Evolutionary conservation across 2,329 filamentous ascomycete genomes (phyloP), one percentile per base, ranked within the genome.

Genomic region (Stachybotrys chlorohalonatus): DNA sequence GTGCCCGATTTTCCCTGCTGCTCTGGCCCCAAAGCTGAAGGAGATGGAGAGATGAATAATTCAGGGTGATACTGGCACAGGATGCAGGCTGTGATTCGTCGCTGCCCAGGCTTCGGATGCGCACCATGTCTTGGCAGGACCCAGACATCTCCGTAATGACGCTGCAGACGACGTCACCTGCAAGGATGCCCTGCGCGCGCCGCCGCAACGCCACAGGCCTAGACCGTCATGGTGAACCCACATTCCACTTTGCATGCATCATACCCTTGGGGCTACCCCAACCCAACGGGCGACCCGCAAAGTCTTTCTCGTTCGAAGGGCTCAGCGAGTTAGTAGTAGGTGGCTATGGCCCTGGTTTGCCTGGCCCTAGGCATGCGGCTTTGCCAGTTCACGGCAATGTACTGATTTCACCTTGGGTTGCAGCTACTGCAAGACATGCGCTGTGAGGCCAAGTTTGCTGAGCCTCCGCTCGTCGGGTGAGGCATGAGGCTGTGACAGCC

Each of bases 101-200:
- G 30, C 24, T 30, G 50, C 50, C 8, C 31, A n/a, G 31, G 50
- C 31, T 13, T n/a, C 24, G 31, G 50, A 51, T 45, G 50, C 32
- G 13, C 15, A 47, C 17, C 46, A 39, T 32, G 31, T 42, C 50
- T 52, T 52, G 50, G 50, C 50, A 24, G 15, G 50, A 16, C 24
- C 52, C 45, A 36, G 52, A 48, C 30, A 53, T 55, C 56, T 57
- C 59, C 56, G 58, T 62, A 63, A 66, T 66, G 64, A 66, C 64
- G 64, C 60, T 56, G 47, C 56, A 53, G 56, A 59, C 58, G 64
- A 66, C 64, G 64, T 66, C 60, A 66, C 59, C 46, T 49, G 53
- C 47, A 58, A 55, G 52, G 55, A 57, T 48, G 51, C 53, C 54
- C 15, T 53, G 36, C 36, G 36, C 36, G 36, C 36, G 36, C 9